Evolutionary conservation across 441 rosid species (phyloP).

Genomic region (Hura crepitans): DNA sequence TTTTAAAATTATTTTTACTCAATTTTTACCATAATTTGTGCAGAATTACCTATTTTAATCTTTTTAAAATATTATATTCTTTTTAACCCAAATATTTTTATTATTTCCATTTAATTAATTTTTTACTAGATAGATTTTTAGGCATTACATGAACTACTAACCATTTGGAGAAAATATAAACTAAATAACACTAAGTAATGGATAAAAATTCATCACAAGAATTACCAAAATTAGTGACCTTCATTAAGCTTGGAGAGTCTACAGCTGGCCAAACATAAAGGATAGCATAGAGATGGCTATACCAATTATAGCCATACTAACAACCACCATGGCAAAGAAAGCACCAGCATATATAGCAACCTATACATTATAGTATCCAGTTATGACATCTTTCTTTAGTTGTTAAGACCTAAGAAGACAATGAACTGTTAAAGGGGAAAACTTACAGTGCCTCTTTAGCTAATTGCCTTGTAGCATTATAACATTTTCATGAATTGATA

Average conservation of each 20-base stretch:
- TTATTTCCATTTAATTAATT: too few relatives aligned
- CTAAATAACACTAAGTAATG: too few relatives aligned
- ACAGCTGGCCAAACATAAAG: slow-evolving; percentile 90
- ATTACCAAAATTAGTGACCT: slow-evolving; percentile 80
- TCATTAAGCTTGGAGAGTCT: slow-evolving; percentile 75
- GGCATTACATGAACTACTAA: too few relatives aligned
- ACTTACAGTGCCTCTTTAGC: slow-evolving; percentile 99
- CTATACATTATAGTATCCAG: slow-evolving; percentile 40
- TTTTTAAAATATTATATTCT: too few relatives aligned
- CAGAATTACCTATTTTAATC: too few relatives aligned
- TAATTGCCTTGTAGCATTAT: slow-evolving; percentile 95
- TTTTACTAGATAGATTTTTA: too few relatives aligned
- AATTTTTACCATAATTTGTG: too few relatives aligned
- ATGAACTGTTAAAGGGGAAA: slow-evolving; percentile 19
- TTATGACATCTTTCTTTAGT: slow-evolving; percentile 22
- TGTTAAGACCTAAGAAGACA: slow-evolving; percentile 12
- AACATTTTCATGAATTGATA: slow-evolving; percentile 96
- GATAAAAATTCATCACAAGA: too few relatives aligned
- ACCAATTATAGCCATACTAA: slow-evolving; percentile 97
- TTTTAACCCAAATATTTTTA: too few relatives aligned
- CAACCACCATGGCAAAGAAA: slow-evolving; percentile 94
- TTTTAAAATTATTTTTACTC: too few relatives aligned
- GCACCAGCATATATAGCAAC: slow-evolving; percentile 97
- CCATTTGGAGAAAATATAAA: too few relatives aligned
- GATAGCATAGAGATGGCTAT: slow-evolving; percentile 83